Evolutionary conservation across 2,329 filamentous ascomycete species (phyloP), one percentile per base, ranked within the genome.

Genomic region (Tolypocladium endophyticum): DNA sequence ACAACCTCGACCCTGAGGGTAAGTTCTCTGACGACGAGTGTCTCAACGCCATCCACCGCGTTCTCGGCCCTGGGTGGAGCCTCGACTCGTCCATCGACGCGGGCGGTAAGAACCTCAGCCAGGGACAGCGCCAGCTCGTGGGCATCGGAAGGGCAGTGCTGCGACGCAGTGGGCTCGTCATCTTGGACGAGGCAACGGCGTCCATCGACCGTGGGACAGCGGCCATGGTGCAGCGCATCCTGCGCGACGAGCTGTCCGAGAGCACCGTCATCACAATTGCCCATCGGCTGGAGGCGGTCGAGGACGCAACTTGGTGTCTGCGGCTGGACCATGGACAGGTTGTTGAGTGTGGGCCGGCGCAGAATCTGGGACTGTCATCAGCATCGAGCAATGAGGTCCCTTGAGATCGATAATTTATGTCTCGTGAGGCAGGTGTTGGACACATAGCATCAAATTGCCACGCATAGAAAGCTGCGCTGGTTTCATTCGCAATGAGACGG

Each of bases 1-100:
- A 85, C 67, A 86, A 92, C 67, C 79, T 92, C 28, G 89, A 92
- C 64, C 86, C 89, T 0, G 77, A 88, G 58, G 76, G 76, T 7
- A 82, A 87, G 62, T 78, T 79, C 59, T 78, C 83, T 20, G 78
- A 84, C 54, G 69, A 67, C 2, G 81, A 80, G 59, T 82, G 81
- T 67, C 71, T 71, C 5, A 71, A 73, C 8, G 79, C 81, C 1
- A 76, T 92, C 3, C 76, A 76, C 18, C 82, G 85, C 11, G 87
- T 88, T 0, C 73, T 92, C 0, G 80, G 81, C 1, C 66, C 71
- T 0, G 71, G 69, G 56, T 81, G 83, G 70, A 69, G 70, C 3
- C 72, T 85, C 0, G 67, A 76, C 33, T 80, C 79, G n/a, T 74
- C 71, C 7, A 77, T 87, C 35, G 83, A 85, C 35, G 79, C 79